Percentiles rank a stretch among this genome's conserved stretches.
Conservation (phyloP, 768 basidiomycete species). For the Boletus vermiculosoides region DNA sequence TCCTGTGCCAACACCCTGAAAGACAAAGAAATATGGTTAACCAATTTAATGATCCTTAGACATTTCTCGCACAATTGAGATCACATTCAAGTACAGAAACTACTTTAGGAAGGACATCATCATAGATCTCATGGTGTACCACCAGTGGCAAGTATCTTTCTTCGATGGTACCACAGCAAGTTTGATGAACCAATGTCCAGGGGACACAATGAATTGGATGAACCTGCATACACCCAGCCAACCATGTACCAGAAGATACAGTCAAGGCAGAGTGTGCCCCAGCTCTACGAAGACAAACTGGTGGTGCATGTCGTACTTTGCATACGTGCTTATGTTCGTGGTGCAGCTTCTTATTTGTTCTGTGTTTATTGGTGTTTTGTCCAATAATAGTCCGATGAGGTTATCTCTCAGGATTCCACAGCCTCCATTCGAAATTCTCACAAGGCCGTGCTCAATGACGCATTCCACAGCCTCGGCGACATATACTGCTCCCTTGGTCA, state of each 20-base stretch:
- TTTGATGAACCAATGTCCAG: constrained; percentile 33
- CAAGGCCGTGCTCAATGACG: constrained; percentile 60
- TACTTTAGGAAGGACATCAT: constrained; percentile 56
- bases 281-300: constrained; percentile 77
- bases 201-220: constrained; percentile 88
- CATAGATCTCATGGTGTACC: constrained; percentile 85
- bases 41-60: constrained; percentile 41
- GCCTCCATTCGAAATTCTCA: constrained; percentile 52
- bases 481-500: constrained; percentile 50
- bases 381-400: constrained; percentile 23
- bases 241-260: constrained; percentile 90
- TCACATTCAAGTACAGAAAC: no score
- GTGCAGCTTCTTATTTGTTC: background rate
- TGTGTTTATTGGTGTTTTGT: background rate
- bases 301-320: constrained; percentile 45
- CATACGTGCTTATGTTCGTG: background rate
- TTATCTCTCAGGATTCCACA: constrained; percentile 52
- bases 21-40: no score
- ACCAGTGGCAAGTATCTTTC: constrained; percentile 58
- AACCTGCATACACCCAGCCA: constrained; percentile 85
- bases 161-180: background rate
- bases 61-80: constrained; percentile 37
- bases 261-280: constrained; percentile 71
- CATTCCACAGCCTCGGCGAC: constrained; percentile 51
- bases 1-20: no score